Evolutionary conservation across 2,329 filamentous ascomycete species (phyloP).

Genomic region (Alternaria ethzedia): DNA sequence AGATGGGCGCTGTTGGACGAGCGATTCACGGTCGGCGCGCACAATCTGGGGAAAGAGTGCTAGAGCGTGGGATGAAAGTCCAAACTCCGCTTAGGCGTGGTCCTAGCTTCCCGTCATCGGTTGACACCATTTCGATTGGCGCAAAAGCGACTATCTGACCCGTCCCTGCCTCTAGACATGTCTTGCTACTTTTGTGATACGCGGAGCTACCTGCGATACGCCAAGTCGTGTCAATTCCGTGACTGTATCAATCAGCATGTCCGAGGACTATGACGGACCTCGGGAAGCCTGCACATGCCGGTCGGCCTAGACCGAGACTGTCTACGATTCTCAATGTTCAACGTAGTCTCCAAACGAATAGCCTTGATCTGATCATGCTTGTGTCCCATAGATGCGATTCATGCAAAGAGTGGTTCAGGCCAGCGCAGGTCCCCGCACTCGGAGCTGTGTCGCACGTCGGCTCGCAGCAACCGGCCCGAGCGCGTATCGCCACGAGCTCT

Average conservation of each 20-base stretch:
- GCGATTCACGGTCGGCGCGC: constrained; percentile 19
- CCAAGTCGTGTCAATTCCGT: constrained; percentile 6
- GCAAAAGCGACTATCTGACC: constrained; percentile 16
- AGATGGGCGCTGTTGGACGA: constrained; percentile 19
- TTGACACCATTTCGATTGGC: constrained; percentile 21
- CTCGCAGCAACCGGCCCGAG: constrained; percentile 1
- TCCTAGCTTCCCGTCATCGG: constrained; percentile 26
- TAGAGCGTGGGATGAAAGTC: constrained; percentile 35
- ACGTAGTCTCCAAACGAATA: not conserved
- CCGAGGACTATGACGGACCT: not conserved
- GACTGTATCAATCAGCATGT: constrained; percentile 1
- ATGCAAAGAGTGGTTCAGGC: not conserved
- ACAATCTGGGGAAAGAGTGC: constrained; percentile 37
- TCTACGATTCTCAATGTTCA: not conserved
- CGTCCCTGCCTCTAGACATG: constrained; percentile 4
- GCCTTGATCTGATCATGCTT: not conserved
- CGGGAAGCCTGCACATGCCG: not conserved
- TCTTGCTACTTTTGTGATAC: not conserved
- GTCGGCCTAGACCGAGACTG: not conserved
- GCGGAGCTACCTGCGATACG: not conserved
- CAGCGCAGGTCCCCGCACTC: constrained; percentile 1
- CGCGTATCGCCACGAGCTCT: constrained; percentile 2
- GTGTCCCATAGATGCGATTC: not conserved
- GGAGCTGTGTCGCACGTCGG: not conserved
- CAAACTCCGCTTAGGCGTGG: constrained; percentile 15